Base-by-base conservation (phyloP, 2,329 filamentous ascomycete species). In the Penicillium sp. region DNA sequence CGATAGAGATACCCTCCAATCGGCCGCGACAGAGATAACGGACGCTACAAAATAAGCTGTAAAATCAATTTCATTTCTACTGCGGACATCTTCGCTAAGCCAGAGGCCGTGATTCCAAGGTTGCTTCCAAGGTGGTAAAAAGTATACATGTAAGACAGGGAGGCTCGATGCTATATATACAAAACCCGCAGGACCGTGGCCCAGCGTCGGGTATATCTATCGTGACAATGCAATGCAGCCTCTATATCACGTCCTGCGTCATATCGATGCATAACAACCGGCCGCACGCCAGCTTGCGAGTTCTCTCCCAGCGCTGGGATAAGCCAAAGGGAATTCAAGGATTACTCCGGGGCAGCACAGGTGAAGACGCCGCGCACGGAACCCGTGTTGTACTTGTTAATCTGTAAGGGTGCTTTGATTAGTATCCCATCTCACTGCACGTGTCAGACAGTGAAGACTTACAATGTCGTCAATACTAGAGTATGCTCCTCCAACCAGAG, bases 401-500 rank as follows among this genome's bases (percentile, higher is more conserved):
- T 80, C 60, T 63, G 41, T 24, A 42, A 37, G 8, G 8, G 7
- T 8, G 33, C 8, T 5, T 2, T 8, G 15, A 10, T 37, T 20
- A 37, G 18, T 12, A 18, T 20, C 20, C 15, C 3, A 18, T n/a
- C 7, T 37, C 33, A 8, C 15, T 12, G 4, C 33, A 37, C 33
- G 10, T 9, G 15, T 10, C 33, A 20, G 9, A 4, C 20, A 25
- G 4, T 4, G 15, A 50, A 45, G 50, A 61, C 67, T 66, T 55
- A 70, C 67, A 53, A 62, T 59, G 44, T 62, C 58, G 29, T 58
- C 56, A 18, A 61, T 42, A 60, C 81, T 85, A 25, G 81, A 84
- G 64, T 95, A 95, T 1, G 89, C 95, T 32, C 89, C 89, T 0
- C 76, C 87, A 0, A 77, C 83, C 44, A 95, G 70, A 71, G 92